Base-by-base conservation (phyloP, 2,329 filamentous ascomycete genomes). In the Botrytis squamosa region DNA sequence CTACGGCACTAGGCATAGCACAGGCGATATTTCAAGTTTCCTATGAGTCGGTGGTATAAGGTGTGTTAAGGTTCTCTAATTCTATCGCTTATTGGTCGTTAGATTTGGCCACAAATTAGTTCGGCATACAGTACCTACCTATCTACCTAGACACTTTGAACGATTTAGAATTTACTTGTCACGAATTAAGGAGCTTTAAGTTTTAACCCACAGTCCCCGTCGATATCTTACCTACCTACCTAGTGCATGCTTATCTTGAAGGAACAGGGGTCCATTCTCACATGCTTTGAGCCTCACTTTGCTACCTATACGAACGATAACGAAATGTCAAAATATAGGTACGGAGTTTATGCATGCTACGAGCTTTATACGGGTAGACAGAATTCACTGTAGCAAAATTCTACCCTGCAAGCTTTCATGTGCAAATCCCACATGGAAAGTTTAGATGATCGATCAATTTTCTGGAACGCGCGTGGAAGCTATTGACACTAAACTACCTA, bases 211-310 rank as follows among this genome's bases (percentile, higher is more conserved):
- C 63, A 46, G n/a, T 44, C 33, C n/a, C 22, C 33, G 20, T 55
- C 65, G 18, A 66, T 52, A 67, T 52, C 22, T 36, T 40, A 14
- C 29, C 46, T 55, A 12, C 40, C 44, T 55, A 12, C 40, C 44
- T 55, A 22, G 65, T 57, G 65, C 46, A 68, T 68, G 36, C 46
- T 55, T 67, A 67, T 55, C 46, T 67, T 29, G 65, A 67, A 40
- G 46, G 33, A 67, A 55, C 65, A 55, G 22, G 65, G 46, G 44
- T 57, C 46, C 40, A 42, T 68, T 29, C 66, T 22, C 46, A 36
- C 16, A 40, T 68, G 14, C 46, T 57, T 68, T 33, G 49, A 57
- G 46, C 66, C 66, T 42, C 66, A 29, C 42, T 68, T 68, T n/a
- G 20, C 49, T 33, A 33, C 14, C 52, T 18, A 18, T 57, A 29